A percentile compares a stretch with the other conserved stretches of the same genome.
Evolutionary conservation across 2,329 filamentous ascomycete species (phyloP).

Genomic region (Phyllosticta citrichinensis): DNA sequence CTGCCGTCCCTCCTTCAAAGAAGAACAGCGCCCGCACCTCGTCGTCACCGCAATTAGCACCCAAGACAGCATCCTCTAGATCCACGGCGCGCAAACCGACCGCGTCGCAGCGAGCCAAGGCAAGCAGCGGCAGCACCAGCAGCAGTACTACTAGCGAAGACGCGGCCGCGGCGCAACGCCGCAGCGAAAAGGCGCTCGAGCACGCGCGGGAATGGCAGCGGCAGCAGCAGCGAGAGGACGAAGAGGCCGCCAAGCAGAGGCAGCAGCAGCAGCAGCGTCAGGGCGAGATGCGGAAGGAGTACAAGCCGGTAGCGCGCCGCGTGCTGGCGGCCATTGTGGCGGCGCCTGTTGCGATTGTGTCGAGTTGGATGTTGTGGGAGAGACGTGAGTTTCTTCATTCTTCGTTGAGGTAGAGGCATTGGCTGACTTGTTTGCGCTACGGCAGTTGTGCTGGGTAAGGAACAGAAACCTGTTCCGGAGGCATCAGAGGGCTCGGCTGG

Average conservation of each 20-base stretch:
- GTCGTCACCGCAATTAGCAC: not conserved
- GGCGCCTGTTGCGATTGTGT: constrained; percentile 24
- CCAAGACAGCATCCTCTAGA: not conserved
- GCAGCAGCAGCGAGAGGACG: no score
- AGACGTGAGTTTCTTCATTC: constrained; percentile 11
- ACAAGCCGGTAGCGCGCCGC: constrained; percentile 22
- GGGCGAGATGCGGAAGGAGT: constrained; percentile 10
- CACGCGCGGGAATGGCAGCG: not conserved
- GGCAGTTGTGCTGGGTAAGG: not conserved
- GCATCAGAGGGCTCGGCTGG: not conserved
- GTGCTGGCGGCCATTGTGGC: constrained; percentile 26
- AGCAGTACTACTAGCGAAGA: not conserved
- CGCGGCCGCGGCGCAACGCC: not conserved
- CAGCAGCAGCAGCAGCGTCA: not conserved
- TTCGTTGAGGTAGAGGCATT: not conserved
- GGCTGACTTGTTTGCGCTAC: not conserved
- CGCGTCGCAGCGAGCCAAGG: not conserved
- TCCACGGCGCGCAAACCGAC: not conserved
- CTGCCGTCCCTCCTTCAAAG: no score
- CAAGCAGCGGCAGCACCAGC: not conserved
- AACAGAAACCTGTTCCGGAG: not conserved
- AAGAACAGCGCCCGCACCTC: not conserved
- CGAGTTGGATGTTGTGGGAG: constrained; percentile 23
- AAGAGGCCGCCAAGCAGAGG: not conserved
- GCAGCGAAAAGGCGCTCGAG: not conserved